Evolutionary conservation across 2,329 filamentous ascomycete genomes (phyloP).

Genomic region (Blastomyces emzantsi): DNA sequence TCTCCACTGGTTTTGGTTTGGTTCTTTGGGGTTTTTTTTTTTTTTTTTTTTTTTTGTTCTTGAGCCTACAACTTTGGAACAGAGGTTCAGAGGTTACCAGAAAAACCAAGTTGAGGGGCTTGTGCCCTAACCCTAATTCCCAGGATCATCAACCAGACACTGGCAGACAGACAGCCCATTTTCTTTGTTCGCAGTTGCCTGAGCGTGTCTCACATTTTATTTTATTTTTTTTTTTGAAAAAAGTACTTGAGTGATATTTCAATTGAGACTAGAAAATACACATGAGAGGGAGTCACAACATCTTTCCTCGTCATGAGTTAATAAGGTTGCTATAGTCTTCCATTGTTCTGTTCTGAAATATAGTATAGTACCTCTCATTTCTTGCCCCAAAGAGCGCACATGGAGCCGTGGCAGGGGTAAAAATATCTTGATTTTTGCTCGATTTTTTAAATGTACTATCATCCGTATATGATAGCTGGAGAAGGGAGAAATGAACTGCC

Average conservation of each 20-base stretch:
- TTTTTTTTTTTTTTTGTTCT: background rate
- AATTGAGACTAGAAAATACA: background rate
- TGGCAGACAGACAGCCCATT: background rate
- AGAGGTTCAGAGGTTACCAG: background rate
- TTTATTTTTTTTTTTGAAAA: background rate
- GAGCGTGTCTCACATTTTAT: background rate
- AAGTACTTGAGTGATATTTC: background rate
- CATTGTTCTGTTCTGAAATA: background rate
- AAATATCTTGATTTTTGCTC: background rate
- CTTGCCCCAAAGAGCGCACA: no score
- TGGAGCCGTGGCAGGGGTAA: no score
- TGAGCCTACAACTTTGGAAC: background rate
- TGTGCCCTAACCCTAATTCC: slow-evolving; percentile 1
- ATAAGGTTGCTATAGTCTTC: background rate
- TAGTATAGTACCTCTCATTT: no score
- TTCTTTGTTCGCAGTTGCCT: background rate
- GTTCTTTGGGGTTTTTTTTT: background rate
- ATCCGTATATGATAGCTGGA: background rate
- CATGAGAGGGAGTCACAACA: background rate
- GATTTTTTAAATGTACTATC: background rate
- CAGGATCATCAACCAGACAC: background rate
- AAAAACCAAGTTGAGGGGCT: background rate
- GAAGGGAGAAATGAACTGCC: background rate
- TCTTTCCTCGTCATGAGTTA: background rate
- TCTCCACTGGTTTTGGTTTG: no score